A percentile compares a stretch with the other conserved stretches of the same genome.
Evolutionary conservation across 129 eudicot genomes (phyloP).

Genomic region (Artemisia tridentata): DNA sequence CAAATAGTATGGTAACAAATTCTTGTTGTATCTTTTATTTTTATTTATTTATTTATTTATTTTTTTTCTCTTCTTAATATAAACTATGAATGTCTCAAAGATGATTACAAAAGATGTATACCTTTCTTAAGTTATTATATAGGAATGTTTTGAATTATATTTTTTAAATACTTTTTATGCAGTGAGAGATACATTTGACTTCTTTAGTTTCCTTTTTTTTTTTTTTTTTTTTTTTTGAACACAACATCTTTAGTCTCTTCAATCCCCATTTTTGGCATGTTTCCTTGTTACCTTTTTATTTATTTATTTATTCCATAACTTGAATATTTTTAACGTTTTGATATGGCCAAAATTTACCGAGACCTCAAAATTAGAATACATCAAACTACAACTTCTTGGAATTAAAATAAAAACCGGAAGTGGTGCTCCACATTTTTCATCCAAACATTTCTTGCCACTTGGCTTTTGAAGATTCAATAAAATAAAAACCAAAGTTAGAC

Average conservation of each 20-base stretch:
- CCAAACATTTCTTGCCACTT: conserved; percentile 26
- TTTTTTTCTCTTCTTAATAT: neutral
- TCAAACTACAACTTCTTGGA: neutral
- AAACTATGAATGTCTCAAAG: no score
- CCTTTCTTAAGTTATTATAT: no score
- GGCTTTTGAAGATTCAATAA: conserved; percentile 13
- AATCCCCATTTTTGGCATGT: no score
- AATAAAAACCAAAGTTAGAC: conserved; percentile 21
- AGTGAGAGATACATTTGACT: no score
- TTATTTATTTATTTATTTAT: no score
- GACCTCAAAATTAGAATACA: neutral
- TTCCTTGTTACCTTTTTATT: no score
- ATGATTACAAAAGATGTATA: neutral
- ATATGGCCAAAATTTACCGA: neutral
- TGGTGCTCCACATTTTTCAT: neutral
- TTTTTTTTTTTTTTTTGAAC: no score
- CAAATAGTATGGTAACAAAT: neutral
- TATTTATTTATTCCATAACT: no score
- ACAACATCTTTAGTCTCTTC: no score
- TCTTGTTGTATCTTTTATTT: no score
- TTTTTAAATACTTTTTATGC: neutral
- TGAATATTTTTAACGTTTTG: neutral
- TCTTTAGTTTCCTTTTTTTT: no score
- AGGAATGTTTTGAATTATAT: no score
- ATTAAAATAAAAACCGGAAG: neutral